Evolutionary conservation across 176 grass and related monocot species (phyloP).

Genomic region (Musa acuminata): DNA sequence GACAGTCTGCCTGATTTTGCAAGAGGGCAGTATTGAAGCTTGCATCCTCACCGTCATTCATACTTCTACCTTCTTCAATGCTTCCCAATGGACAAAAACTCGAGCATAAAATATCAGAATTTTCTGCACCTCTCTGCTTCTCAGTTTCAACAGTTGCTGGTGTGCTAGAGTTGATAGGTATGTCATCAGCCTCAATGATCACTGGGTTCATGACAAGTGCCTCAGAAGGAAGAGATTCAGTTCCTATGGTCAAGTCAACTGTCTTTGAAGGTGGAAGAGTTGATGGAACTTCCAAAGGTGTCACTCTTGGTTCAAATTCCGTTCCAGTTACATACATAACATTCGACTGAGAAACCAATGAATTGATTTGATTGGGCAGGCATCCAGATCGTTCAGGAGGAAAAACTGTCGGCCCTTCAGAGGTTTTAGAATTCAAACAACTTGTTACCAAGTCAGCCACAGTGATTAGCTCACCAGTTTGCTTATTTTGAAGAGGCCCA

Average conservation of each 20-base stretch:
- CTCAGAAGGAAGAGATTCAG: constrained; percentile 1
- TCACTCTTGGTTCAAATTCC: neutral
- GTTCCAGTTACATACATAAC: neutral
- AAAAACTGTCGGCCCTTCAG: neutral
- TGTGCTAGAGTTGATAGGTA: neutral
- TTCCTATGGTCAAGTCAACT: neutral
- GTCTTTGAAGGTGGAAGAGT: neutral
- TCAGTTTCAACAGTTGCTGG: constrained; percentile 23
- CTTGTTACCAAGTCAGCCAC: neutral
- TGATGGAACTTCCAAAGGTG: neutral
- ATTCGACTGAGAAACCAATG: neutral
- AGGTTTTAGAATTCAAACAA: neutral
- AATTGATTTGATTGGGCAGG: neutral
- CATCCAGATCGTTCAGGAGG: neutral
- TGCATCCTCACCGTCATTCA: constrained; percentile 20
- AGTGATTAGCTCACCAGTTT: neutral
- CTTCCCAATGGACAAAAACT: neutral
- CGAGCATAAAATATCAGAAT: constrained; percentile 18
- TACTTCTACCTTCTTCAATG: constrained; percentile 14
- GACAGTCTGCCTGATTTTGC: constrained; percentile 12
- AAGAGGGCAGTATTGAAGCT: neutral
- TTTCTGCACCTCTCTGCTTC: constrained; percentile 14
- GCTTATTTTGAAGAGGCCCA: constrained; percentile 15
- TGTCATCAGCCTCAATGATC: neutral
- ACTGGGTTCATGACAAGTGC: constrained; percentile 1